Base-by-base conservation (phyloP, 768 basidiomycete genomes). In the Mycena capillaripes region DNA sequence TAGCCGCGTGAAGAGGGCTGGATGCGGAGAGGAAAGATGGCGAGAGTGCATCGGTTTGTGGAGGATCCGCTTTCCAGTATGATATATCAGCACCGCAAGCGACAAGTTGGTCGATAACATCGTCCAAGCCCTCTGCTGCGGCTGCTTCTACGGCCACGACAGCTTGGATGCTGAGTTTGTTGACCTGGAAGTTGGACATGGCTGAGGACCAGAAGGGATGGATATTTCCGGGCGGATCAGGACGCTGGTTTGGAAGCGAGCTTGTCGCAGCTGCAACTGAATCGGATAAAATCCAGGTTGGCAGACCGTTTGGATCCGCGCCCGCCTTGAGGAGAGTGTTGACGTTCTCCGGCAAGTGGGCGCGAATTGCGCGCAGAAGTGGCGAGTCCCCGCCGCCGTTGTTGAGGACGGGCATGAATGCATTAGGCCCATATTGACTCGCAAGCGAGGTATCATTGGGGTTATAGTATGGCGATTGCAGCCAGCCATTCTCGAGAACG, bases 251-350 rank as follows among this genome's bases (percentile, higher is more conserved):
- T 19, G 32, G 7, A 27, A 53, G 48, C 17, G 62, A 63, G 14
- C 5, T 50, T 17, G 62, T 64, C 23, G 62, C 5, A 4, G 32
- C 34, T n/a, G 30, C 50, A 42, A 64, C 50, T 53, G 62, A 64
- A 53, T 52, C 62, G 14, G n/a, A 23, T 10, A 64, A 29, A 23
- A 64, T 64, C 46, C 50, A 50, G 34, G 19, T 40, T 27, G 62
- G 48, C 34, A 64, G n/a, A 52, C 62, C 62, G 62, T 64, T 64
- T 27, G 62, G 62, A 64, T 64, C 62, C 21, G 62, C 62, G 32
- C 62, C 62, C 12, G 48, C 62, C 11, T 52, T 32, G 32, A 64
- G 62, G 4, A 64, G 62, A 36, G 48, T 64, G 17, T 53, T 30
- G 32, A 53, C 62, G 48, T 64, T 64, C 23, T 53, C 48, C 0